Base-by-base conservation (phyloP, 257 asterid genomes). In the Lantana camara region DNA sequence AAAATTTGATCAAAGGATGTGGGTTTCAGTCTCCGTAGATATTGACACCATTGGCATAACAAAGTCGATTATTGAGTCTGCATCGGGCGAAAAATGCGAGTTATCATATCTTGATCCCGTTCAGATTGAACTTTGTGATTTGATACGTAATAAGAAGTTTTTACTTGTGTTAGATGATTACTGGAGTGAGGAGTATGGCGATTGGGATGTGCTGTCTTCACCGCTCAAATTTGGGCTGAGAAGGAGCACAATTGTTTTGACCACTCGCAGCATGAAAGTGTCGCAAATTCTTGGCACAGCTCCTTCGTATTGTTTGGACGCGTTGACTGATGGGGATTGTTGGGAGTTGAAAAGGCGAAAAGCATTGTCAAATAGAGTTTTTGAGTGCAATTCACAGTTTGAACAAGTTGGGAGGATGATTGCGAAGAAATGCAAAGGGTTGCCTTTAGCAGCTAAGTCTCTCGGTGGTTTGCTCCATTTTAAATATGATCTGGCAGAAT, bases 91-190 rank as follows among this genome's bases (percentile, higher is more conserved):
- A 24, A 52, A 16, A 3, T 77, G 83, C 63, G 57, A 58, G 17
- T 47, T 68, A 16, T 19, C 64, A 1, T 51, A 72, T 3, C 66
- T 77, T 19, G 68, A 71, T 57, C 59, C 65, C 7, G 5, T 76
- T 71, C 81, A 76, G 27, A 48, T 56, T 27, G 10, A 37, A 12
- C 69, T 71, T 19, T 64, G 42, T 14, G 40, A 55, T 14, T 17
- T 71, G 49, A 66, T 79, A 11, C 6, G 9, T 11, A 68, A 66
- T 22, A 41, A 40, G 67, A 74, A 23, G 19, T 79, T 75, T 35
- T 69, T 79, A 23, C 78, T 79, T 29, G 78, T 79, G 38, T 51
- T 69, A 27, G 79, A 76, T 67, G 74, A 76, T 49, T 76, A 71
- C 14, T 77, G 77, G 83, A 72, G 72, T 20, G 86, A 81, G 65